Evolutionary conservation across 495 filamentous ascomycete genomes (phyloP).

Genomic region (Penicillium herquei): DNA sequence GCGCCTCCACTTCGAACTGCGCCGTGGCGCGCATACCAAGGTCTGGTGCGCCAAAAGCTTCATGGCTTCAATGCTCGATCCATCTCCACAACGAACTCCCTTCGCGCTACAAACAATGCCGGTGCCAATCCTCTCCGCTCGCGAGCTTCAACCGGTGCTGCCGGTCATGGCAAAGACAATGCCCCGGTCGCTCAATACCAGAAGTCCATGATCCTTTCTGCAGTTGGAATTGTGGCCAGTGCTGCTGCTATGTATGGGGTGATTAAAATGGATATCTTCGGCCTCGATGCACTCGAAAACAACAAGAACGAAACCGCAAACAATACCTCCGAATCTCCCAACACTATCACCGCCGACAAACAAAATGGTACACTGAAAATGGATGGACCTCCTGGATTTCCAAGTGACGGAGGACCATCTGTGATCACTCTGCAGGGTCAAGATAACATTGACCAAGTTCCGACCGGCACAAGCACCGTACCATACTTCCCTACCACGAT

Average conservation of each 20-base stretch:
- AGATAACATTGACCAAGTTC: conserved; percentile 62
- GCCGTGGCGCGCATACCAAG: conserved; percentile 37
- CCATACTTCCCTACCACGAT: conserved; percentile 79
- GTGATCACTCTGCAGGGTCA: conserved; percentile 49
- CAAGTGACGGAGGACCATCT: conserved; percentile 30
- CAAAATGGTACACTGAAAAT: conserved; percentile 29
- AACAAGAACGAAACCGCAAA: background rate
- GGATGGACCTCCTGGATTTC: conserved; percentile 42
- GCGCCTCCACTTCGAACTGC: conserved; percentile 21
- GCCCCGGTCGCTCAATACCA: conserved; percentile 28
- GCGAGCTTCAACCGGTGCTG: conserved; percentile 1
- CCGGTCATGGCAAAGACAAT: conserved; percentile 9
- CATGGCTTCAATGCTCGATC: conserved; percentile 16
- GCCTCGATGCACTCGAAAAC: conserved; percentile 21
- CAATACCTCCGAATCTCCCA: background rate
- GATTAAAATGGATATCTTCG: conserved; percentile 43
- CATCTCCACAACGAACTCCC: conserved; percentile 26
- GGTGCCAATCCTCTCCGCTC: conserved; percentile 31
- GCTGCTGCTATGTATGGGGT: conserved; percentile 39
- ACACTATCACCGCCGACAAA: background rate
- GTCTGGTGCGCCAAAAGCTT: conserved; percentile 28
- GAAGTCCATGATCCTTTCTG: conserved; percentile 35
- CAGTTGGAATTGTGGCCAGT: conserved; percentile 35
- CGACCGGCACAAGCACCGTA: conserved; percentile 79
- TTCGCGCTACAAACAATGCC: conserved; percentile 26